Base-by-base conservation (phyloP, 208 protist genomes). In the Trypanosoma boissoni region DNA sequence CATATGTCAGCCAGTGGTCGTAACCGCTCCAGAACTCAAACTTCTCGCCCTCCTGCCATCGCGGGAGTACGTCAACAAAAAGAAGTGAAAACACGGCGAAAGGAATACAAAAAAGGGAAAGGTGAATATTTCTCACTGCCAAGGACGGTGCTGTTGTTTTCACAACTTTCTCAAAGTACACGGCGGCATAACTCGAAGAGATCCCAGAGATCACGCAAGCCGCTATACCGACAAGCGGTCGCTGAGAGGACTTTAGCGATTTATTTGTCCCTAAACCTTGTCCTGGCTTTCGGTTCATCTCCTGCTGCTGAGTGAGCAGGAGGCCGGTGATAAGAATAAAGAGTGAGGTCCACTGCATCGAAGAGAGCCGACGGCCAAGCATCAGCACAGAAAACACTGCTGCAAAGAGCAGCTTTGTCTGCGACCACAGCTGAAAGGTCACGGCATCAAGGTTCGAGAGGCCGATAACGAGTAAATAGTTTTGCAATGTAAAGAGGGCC, bases 121-220 rank as follows among this genome's bases (percentile, higher is more conserved):
- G 76, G 39, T 94, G 87, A 46, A 94, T 83, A 67, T 94, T 94
- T 20, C 87, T 74, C 10, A 86, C 71, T 5, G 87, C 83, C 31
- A 94, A 31, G 14, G 80, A 85, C 3, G 81, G 74, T 8, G 68
- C 63, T 2, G 80, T 86, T 10, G 79, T 81, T 64, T 90, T 91
- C 2, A 90, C 71, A n/a, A 91, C 72, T 48, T 80, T 86, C 51
- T 94, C 87, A 64, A 94, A 88, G 64, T 94, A 94, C 46, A 94
- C 87, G 29, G 72, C 65, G 8, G 87, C 83, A 62, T 85, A 91
- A 60, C 79, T 86, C n/a, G 83, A 88, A 3, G 74, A 86, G 2
- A 89, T 42, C 16, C 77, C 82, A 9, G 78, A 87, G 3, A 86
- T 36, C 0, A 89, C 56, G 55, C 86, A 92, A 12, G 76, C 65